Conservation (phyloP, 495 filamentous ascomycete genomes). For the Gamarada debralockiae region DNA sequence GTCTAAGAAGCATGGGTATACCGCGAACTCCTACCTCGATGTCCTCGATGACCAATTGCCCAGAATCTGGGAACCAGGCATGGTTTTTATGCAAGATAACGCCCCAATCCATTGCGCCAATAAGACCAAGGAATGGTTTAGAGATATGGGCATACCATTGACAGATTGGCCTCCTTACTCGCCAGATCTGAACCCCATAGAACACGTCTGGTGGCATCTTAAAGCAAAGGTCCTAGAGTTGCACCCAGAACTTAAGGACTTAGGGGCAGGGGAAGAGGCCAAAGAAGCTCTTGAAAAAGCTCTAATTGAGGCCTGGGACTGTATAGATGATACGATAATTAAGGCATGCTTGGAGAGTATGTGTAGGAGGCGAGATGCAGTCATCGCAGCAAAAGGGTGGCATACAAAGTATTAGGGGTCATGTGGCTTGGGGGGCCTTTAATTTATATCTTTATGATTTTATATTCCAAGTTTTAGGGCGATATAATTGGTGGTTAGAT, state of each 20-base stretch:
- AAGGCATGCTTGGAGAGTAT: constrained; percentile 18
- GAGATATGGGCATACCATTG: constrained; percentile 9
- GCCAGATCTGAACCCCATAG: constrained; percentile 23
- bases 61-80: background rate
- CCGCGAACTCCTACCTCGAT: constrained; percentile 6
- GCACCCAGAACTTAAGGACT: constrained; percentile 15
- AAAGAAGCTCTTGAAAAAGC: constrained; percentile 12
- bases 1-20: constrained; percentile 21
- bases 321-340: constrained; percentile 11
- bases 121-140: constrained; percentile 10
- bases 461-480: too few relatives aligned
- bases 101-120: constrained; percentile 10
- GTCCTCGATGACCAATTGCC: constrained; percentile 9
- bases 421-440: too few relatives aligned
- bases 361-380: constrained; percentile 3
- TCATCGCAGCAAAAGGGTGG: constrained; percentile 15
- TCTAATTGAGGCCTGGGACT: constrained; percentile 15
- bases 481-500: too few relatives aligned
- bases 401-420: constrained; percentile 25
- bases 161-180: constrained; percentile 19
- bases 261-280: constrained; percentile 12
- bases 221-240: constrained; percentile 16
- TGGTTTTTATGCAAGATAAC: constrained; percentile 17
- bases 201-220: constrained; percentile 19
- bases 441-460: too few relatives aligned